Conservation (phyloP, 768 basidiomycete species). For the Candolleomyces aberdarensis region DNA sequence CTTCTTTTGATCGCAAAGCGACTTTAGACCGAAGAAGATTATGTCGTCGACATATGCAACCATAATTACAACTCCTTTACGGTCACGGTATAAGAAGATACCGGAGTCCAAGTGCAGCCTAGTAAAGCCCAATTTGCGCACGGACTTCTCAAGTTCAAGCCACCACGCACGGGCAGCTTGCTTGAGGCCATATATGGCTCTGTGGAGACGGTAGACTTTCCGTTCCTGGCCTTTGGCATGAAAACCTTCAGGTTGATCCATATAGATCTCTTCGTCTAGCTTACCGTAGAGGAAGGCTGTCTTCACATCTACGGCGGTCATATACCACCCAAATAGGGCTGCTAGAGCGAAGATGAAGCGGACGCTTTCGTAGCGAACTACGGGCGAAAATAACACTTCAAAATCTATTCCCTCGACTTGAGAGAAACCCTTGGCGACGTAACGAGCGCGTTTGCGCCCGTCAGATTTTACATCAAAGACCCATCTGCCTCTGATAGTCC, state of each 20-base stretch:
- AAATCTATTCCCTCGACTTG: constrained; percentile 13
- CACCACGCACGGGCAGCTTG: constrained; percentile 14
- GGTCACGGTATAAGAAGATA: neutral
- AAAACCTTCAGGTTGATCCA: constrained; percentile 34
- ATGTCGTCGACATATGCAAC: constrained; percentile 11
- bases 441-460: constrained; percentile 12
- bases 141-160: constrained; percentile 7
- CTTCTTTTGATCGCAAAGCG: constrained; percentile 4
- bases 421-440: constrained; percentile 17
- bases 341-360: neutral
- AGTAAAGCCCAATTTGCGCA: constrained; percentile 6
- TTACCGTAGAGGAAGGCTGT: constrained; percentile 29
- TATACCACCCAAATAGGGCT: constrained; percentile 24
- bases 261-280: constrained; percentile 33
- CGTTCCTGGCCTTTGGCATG: constrained; percentile 18
- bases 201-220: constrained; percentile 16
- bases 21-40: constrained; percentile 1
- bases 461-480: constrained; percentile 18
- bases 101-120: neutral
- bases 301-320: constrained; percentile 41
- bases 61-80: neutral
- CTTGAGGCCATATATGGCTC: constrained; percentile 15
- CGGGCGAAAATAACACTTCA: constrained; percentile 10
- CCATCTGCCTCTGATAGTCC: constrained; percentile 16
- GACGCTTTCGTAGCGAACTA: constrained; percentile 9